These are phyloP conservation scores for Aplosporella prunicola DNA, from an alignment of 2,329 filamentous ascomycete species.

Conservation along the genomic window DNA sequence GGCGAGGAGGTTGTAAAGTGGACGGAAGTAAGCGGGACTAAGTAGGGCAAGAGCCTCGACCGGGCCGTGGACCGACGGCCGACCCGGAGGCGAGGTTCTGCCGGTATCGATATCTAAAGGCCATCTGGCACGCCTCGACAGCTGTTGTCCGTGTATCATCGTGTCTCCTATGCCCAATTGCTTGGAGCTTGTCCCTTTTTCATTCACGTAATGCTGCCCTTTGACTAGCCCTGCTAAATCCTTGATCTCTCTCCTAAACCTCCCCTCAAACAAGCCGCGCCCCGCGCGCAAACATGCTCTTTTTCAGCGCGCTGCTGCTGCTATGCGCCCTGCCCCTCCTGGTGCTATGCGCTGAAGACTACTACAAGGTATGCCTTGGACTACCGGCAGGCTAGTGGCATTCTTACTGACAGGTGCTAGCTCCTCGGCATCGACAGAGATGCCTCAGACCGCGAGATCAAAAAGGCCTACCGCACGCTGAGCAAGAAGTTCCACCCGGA, in stretches of 20 bases:
- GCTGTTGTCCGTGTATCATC: no score
- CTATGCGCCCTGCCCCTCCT: conserved; percentile 35
- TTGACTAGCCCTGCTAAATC: no score
- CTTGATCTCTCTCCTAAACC: neutral
- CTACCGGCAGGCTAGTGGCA: neutral
- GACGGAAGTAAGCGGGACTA: neutral
- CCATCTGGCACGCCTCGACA: conserved; percentile 7
- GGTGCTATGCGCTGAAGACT: conserved; percentile 52
- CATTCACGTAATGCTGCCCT: no score
- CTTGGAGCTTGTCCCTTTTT: no score
- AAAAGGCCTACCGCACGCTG: conserved; percentile 81
- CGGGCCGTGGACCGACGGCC: neutral
- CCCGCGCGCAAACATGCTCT: conserved; percentile 6
- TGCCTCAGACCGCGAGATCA: conserved; percentile 80
- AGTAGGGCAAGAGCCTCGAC: no score
- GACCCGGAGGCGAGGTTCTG: neutral
- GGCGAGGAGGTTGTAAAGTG: neutral
- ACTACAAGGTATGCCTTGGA: conserved; percentile 56
- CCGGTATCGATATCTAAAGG: conserved; percentile 4
- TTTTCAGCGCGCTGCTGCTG: conserved; percentile 20
- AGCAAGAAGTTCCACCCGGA: conserved; percentile 97
- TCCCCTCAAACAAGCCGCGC: neutral
- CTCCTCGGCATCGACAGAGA: conserved; percentile 70
- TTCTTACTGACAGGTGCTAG: conserved; percentile 34
- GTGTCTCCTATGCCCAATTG: no score